Evolutionary conservation across 73 alveolate species (phyloP).

Genomic region (Breviolum minutum): DNA sequence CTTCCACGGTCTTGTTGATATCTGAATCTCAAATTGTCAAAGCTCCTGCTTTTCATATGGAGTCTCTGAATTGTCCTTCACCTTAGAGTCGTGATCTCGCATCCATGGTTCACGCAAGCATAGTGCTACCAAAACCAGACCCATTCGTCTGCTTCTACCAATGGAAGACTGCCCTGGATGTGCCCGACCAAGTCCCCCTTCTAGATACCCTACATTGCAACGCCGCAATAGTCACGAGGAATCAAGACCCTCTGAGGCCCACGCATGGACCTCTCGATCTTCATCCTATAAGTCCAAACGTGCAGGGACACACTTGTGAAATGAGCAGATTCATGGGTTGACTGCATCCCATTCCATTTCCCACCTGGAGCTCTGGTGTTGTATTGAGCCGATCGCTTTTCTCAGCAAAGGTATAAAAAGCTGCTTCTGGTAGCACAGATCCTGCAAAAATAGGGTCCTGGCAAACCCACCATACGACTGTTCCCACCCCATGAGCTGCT

Average conservation of each 20-base stretch:
- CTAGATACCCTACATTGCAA: no score
- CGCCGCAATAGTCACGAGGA: neutral
- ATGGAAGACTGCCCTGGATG: no score
- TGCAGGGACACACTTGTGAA: neutral
- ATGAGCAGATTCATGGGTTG: no score
- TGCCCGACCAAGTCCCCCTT: no score
- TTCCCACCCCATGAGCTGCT: no score
- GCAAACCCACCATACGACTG: neutral
- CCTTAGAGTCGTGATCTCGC: neutral
- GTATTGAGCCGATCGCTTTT: slow-evolving; percentile 29
- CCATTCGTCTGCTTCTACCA: no score
- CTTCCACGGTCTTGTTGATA: neutral
- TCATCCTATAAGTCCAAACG: neutral
- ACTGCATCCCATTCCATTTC: no score
- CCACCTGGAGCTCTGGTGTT: slow-evolving; percentile 7
- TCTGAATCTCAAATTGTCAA: no score
- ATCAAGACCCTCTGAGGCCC: neutral
- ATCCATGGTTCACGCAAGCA: neutral
- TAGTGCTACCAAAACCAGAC: neutral
- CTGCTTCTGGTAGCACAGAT: slow-evolving; percentile 29
- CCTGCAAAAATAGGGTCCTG: slow-evolving; percentile 22
- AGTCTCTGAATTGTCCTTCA: neutral
- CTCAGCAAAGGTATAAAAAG: neutral
- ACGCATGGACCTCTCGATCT: neutral
- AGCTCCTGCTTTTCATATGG: slow-evolving; percentile 13